Evolutionary conservation across 2,329 filamentous ascomycete genomes (phyloP).

Genomic region (Nannizzia gypsea): DNA sequence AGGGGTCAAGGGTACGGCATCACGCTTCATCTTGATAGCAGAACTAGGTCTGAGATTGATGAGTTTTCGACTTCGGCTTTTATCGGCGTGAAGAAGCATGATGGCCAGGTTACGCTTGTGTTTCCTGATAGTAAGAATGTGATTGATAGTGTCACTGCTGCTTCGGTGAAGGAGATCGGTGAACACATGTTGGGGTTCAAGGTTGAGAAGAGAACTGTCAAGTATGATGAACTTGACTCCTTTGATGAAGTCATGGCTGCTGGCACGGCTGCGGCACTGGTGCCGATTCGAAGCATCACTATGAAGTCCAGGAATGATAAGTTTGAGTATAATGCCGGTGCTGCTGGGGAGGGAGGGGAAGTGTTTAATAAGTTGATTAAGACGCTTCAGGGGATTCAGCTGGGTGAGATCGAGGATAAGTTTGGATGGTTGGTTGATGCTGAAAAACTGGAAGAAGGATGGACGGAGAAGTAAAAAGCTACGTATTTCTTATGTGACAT

Average conservation of each 20-base stretch:
- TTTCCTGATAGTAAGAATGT: conserved; percentile 81
- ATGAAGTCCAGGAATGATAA: conserved; percentile 48
- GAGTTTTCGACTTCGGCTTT: conserved; percentile 95
- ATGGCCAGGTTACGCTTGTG: conserved; percentile 54
- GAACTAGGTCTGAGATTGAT: conserved; percentile 71
- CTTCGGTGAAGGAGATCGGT: conserved; percentile 65
- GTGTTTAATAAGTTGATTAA: conserved; percentile 60
- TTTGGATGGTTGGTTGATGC: conserved; percentile 56
- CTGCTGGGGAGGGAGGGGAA: conserved; percentile 44
- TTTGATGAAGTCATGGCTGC: conserved; percentile 81
- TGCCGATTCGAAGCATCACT: conserved; percentile 85
- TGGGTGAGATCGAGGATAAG: conserved; percentile 62
- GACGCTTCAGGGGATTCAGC: conserved; percentile 74
- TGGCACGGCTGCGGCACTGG: conserved; percentile 79
- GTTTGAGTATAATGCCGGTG: conserved; percentile 41
- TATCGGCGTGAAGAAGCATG: conserved; percentile 58
- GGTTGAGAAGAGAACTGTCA: conserved; percentile 58
- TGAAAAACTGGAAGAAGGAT: conserved; percentile 24
- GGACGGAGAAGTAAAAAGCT: conserved; percentile 13
- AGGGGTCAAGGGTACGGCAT: conserved; percentile 75
- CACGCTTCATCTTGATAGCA: conserved; percentile 83
- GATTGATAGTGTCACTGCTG: conserved; percentile 75
- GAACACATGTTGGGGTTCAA: conserved; percentile 63
- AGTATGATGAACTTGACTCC: conserved; percentile 48
- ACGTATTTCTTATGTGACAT: neutral